These are phyloP conservation scores for Pichia inconspicua DNA, from an alignment of 1,139 yeast genomes.

Conservation along the genomic window DNA sequence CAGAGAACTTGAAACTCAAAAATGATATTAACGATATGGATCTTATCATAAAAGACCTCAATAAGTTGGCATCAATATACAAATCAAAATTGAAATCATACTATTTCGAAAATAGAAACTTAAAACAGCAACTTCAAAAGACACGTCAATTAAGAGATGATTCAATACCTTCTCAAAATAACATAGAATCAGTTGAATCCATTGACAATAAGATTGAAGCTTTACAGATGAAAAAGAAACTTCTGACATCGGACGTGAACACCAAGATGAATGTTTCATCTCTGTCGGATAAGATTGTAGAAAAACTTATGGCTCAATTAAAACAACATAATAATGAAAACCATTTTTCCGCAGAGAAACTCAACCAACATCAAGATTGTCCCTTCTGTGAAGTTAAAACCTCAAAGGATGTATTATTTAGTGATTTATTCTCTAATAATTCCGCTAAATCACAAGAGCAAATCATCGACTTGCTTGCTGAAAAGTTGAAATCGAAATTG, in stretches of 20 bases:
- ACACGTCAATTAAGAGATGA: neutral
- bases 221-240: slow-evolving; percentile 14
- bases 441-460: slow-evolving; percentile 1
- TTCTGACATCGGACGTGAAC: neutral
- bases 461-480: slow-evolving; percentile 11
- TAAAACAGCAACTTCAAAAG: slow-evolving; percentile 7
- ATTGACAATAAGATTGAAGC: slow-evolving; percentile 15
- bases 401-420: neutral
- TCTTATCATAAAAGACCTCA: slow-evolving; percentile 10
- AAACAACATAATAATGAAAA: slow-evolving; percentile 2
- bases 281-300: slow-evolving; percentile 10
- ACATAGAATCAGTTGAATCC: neutral
- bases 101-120: slow-evolving; percentile 13
- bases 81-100: slow-evolving; percentile 17
- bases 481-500: slow-evolving; percentile 6
- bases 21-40: slow-evolving; percentile 3
- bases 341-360: neutral
- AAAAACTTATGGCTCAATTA: slow-evolving; percentile 5
- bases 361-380: slow-evolving; percentile 3
- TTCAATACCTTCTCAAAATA: neutral
- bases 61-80: slow-evolving; percentile 10
- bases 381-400: slow-evolving; percentile 9
- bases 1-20: slow-evolving; percentile 12
- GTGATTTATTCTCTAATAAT: neutral
- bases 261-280: neutral